A percentile compares a stretch with the other conserved stretches of the same genome.
phyloP scores from a whole-genome alignment of 805 yeast species.

The Torulaspora franciscae region DNA sequence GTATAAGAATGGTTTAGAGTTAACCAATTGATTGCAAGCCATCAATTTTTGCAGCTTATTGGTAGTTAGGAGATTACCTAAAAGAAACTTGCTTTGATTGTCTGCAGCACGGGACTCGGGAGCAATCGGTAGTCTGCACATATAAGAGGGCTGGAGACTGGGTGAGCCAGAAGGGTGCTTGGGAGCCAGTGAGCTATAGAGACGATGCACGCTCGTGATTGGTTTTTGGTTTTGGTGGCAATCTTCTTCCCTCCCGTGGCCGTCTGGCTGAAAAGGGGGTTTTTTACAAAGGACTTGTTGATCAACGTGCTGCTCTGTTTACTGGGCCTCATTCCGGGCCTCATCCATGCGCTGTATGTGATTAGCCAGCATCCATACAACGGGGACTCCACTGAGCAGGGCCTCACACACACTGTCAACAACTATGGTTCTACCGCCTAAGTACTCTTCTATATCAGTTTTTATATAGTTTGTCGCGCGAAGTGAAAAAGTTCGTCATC shows the following conservation, averaged over 20 bases:
- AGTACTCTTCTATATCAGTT: not conserved
- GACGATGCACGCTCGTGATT: conserved; percentile 20
- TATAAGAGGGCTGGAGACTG: not conserved
- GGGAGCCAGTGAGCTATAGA: not conserved
- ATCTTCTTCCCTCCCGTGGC: conserved; percentile 70
- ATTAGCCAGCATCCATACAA: conserved; percentile 50
- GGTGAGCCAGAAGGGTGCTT: not conserved
- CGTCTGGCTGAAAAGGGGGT: conserved; percentile 63
- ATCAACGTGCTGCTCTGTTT: conserved; percentile 57
- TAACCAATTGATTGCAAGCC: too few relatives aligned
- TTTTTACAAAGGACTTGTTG: conserved; percentile 36
- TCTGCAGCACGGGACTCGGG: too few relatives aligned
- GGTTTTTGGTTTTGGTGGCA: conserved; percentile 56
- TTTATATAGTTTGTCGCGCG: not conserved
- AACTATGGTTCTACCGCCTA: conserved; percentile 17
- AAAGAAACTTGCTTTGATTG: too few relatives aligned
- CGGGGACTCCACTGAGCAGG: conserved; percentile 21
- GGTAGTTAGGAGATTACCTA: too few relatives aligned
- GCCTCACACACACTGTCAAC: conserved; percentile 6
- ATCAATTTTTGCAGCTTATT: too few relatives aligned
- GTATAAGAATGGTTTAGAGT: too few relatives aligned
- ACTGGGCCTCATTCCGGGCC: conserved; percentile 65
- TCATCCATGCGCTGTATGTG: conserved; percentile 63
- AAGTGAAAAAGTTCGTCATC: not conserved
- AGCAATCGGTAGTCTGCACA: too few relatives aligned